phyloP scores from a whole-genome alignment of 495 filamentous ascomycete species.

The Annulohypoxylon maeteangense region DNA sequence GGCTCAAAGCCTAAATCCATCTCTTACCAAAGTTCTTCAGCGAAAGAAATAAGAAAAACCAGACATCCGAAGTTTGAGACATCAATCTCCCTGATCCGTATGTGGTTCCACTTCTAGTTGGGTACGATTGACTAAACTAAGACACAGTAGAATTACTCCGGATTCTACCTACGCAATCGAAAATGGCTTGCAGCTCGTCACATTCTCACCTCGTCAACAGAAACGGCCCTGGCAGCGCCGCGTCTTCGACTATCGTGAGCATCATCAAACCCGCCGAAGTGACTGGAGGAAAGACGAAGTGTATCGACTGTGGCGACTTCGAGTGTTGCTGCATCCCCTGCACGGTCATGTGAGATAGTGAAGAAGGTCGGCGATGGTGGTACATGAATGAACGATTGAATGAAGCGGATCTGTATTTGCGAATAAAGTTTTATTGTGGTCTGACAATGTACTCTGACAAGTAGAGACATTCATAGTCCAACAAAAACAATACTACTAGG shows the following conservation, averaged over 20 bases:
- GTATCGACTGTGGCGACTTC: slow-evolving; percentile 58
- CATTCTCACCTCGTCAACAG: slow-evolving; percentile 39
- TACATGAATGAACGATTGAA: slow-evolving; percentile 1
- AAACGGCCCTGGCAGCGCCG: slow-evolving; percentile 54
- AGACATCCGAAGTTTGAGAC: background rate
- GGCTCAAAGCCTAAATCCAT: background rate
- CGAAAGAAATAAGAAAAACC: background rate
- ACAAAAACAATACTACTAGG: background rate
- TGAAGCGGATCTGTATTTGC: slow-evolving; percentile 14
- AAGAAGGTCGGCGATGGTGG: background rate
- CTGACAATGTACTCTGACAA: slow-evolving; percentile 7
- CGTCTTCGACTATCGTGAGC: slow-evolving; percentile 52
- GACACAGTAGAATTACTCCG: background rate
- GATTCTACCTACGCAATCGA: background rate
- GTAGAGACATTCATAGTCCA: background rate
- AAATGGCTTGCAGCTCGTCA: slow-evolving; percentile 46
- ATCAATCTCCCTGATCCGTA: slow-evolving; percentile 11
- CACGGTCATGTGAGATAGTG: slow-evolving; percentile 51
- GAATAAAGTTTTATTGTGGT: slow-evolving; percentile 3
- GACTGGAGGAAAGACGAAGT: slow-evolving; percentile 54
- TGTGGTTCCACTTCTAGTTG: background rate
- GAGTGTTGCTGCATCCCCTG: slow-evolving; percentile 62
- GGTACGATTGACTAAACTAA: background rate
- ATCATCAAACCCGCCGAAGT: slow-evolving; percentile 55
- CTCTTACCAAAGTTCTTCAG: background rate